A percentile compares a stretch with the other conserved stretches of the same genome.
Evolutionary conservation across 2,329 filamentous ascomycete genomes (phyloP).

Genomic region (Didymella lethalis): DNA sequence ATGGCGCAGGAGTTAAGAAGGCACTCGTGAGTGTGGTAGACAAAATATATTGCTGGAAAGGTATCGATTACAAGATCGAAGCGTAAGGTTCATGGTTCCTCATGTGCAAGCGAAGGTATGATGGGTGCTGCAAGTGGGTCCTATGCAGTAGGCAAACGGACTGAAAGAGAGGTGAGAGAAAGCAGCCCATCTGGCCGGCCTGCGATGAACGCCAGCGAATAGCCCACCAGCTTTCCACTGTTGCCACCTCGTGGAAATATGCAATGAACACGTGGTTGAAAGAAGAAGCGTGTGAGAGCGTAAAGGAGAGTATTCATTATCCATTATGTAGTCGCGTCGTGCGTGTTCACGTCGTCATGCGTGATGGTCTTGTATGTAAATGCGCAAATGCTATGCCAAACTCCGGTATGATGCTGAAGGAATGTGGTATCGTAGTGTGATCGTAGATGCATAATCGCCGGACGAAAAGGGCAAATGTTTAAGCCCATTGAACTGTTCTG

Average conservation of each 20-base stretch:
- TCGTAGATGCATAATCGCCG: slow-evolving; percentile 11
- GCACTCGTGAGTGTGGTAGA: background rate
- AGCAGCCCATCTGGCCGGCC: background rate
- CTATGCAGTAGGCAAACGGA: slow-evolving; percentile 3
- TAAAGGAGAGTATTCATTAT: slow-evolving; percentile 24
- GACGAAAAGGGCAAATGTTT: background rate
- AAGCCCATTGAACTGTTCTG: slow-evolving; percentile 23
- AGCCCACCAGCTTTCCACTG: background rate
- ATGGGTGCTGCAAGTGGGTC: slow-evolving; percentile 1
- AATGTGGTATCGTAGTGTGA: slow-evolving; percentile 20
- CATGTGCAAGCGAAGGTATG: background rate
- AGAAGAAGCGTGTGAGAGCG: slow-evolving; percentile 5
- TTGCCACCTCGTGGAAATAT: background rate
- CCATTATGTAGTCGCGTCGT: slow-evolving; percentile 20
- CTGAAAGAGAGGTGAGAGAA: slow-evolving; percentile 2
- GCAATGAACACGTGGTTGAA: background rate
- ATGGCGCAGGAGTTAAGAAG: background rate
- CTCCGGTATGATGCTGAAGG: slow-evolving; percentile 22
- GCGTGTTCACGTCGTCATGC: slow-evolving; percentile 14
- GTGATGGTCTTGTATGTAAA: slow-evolving; percentile 17
- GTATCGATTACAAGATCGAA: background rate
- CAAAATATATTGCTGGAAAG: background rate
- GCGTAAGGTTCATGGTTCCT: background rate
- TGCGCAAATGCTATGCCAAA: slow-evolving; percentile 17
- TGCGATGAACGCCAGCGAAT: background rate